Conservation (phyloP, 441 rosid genomes). For the Erodium trifolium region DNA sequence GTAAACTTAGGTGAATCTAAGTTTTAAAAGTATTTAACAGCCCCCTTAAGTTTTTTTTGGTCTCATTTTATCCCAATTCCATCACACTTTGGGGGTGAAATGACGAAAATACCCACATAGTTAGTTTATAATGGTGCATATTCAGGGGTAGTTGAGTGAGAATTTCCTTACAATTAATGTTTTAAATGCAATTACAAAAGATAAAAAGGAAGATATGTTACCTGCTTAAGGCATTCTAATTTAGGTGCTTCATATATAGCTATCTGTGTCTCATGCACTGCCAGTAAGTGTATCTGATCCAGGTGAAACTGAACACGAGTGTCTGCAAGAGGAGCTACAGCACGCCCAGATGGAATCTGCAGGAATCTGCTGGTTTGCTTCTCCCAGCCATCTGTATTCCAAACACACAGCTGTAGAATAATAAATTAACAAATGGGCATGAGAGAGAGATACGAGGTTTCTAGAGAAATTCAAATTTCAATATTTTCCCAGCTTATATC, state of each 20-base stretch:
- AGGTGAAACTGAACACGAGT: constrained; percentile 70
- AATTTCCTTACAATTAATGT: too few species aligned
- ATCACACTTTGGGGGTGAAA: too few species aligned
- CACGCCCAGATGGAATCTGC: constrained; percentile 48
- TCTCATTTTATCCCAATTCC: too few species aligned
- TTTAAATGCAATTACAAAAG: too few species aligned
- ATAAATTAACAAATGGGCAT: constrained; percentile 4
- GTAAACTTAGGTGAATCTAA: too few species aligned
- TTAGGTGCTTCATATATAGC: constrained; percentile 64
- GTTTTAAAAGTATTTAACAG: too few species aligned
- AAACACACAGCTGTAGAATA: constrained; percentile 50
- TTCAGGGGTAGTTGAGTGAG: too few species aligned
- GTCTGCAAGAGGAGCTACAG: constrained; percentile 47
- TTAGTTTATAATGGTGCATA: too few species aligned
- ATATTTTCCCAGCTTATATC: background rate
- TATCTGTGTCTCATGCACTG: constrained; percentile 67
- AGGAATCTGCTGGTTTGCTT: constrained; percentile 66
- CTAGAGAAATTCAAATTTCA: background rate
- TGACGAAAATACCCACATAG: too few species aligned
- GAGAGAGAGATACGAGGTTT: background rate
- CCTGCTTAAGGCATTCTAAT: constrained; percentile 67
- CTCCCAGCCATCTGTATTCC: constrained; percentile 91
- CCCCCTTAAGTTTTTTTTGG: too few species aligned
- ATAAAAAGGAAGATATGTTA: constrained; percentile 6
- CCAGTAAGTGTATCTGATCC: constrained; percentile 57